Conservation (phyloP, 164 flowering plant species). For the Kalanchoe fedtschenkoi region DNA sequence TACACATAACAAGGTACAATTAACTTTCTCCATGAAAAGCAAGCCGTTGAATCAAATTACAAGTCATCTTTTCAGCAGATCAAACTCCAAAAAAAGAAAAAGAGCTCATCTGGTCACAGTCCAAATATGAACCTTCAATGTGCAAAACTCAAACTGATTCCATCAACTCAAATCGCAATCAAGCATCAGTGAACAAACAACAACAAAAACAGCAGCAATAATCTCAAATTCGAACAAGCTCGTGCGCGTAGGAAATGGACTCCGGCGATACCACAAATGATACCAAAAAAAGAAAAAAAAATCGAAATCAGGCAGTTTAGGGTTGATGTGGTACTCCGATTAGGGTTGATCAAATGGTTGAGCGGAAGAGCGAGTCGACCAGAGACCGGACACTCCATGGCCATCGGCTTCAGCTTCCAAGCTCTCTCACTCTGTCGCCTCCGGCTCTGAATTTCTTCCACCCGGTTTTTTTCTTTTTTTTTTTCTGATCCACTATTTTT, state of each 20-base stretch:
- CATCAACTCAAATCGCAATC: background rate
- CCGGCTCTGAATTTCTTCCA: background rate
- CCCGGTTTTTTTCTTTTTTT: background rate
- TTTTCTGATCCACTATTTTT: too few relatives aligned
- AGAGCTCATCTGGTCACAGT: too few relatives aligned
- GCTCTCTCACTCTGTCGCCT: background rate
- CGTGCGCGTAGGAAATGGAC: too few relatives aligned
- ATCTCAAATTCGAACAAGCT: too few relatives aligned
- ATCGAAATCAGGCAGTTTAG: background rate
- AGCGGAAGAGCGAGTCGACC: constrained; percentile 23
- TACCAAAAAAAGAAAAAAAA: background rate
- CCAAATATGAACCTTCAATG: too few relatives aligned
- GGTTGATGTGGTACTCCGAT: constrained; percentile 1
- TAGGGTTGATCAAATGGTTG: constrained; percentile 13
- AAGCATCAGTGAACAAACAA: background rate
- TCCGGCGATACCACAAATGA: background rate
- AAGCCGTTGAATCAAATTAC: too few relatives aligned
- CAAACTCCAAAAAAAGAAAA: too few relatives aligned
- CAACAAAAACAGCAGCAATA: background rate
- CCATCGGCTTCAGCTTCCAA: constrained; percentile 7
- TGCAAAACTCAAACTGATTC: too few relatives aligned
- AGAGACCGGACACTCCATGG: constrained; percentile 20
- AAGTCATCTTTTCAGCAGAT: too few relatives aligned
- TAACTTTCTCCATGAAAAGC: too few relatives aligned
- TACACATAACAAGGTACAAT: too few relatives aligned